Conservation (phyloP, 2,329 filamentous ascomycete species). For the Tolypocladium ophioglossoides region DNA sequence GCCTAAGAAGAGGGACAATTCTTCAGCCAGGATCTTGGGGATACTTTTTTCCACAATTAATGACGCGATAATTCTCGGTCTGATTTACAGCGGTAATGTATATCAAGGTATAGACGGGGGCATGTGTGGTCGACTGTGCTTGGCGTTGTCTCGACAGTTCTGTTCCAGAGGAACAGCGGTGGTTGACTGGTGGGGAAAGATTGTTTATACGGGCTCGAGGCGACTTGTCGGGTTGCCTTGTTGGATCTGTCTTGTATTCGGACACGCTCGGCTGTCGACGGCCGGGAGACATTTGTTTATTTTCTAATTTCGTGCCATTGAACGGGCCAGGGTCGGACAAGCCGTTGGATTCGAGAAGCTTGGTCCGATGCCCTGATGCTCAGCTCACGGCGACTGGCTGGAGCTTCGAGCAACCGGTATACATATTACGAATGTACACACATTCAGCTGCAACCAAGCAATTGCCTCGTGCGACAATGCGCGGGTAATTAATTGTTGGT, state of each 20-base stretch:
- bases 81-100: slow-evolving; percentile 12
- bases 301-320: background rate
- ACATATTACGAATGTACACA: background rate
- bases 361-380: background rate
- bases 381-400: background rate
- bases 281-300: background rate
- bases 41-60: background rate
- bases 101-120: slow-evolving; percentile 11
- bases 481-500: no score
- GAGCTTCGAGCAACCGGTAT: background rate
- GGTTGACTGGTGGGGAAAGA: background rate
- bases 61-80: slow-evolving; percentile 4
- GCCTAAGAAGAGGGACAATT: slow-evolving; percentile 8
- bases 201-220: slow-evolving; percentile 1
- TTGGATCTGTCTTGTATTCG: background rate
- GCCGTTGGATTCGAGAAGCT: background rate
- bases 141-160: slow-evolving; percentile 7
- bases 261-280: background rate
- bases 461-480: background rate
- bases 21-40: background rate
- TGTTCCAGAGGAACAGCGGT: background rate
- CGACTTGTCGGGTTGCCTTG: background rate
- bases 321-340: background rate
- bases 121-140: background rate
- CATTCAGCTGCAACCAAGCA: background rate